Evolutionary conservation across 2,329 filamentous ascomycete genomes (phyloP).

Genomic region (Arthrobotrys sinensis): DNA sequence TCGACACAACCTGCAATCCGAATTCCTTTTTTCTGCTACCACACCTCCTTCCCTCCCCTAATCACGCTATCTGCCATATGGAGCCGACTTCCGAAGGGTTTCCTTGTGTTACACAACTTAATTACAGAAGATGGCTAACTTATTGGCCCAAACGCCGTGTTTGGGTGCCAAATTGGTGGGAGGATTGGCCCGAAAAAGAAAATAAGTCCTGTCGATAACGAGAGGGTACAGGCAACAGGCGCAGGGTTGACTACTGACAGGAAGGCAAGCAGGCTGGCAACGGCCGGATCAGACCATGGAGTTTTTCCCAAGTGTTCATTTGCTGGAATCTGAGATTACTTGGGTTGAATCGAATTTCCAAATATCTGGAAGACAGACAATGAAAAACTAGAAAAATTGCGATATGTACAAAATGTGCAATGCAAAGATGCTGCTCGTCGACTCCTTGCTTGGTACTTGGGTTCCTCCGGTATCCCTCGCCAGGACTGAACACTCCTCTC

Average conservation of each 20-base stretch:
- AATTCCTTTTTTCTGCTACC: conserved; percentile 44
- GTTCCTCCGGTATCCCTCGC: conserved; percentile 40
- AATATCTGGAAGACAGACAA: neutral
- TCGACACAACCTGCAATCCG: neutral
- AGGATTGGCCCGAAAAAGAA: conserved; percentile 35
- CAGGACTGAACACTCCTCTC: conserved; percentile 11
- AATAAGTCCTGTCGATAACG: conserved; percentile 30
- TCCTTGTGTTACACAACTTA: conserved; percentile 61
- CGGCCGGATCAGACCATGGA: conserved; percentile 30
- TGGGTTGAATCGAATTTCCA: conserved; percentile 9
- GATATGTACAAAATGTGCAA: conserved; percentile 8
- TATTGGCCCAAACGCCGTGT: conserved; percentile 54
- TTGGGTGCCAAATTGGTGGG: conserved; percentile 42
- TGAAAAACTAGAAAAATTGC: neutral
- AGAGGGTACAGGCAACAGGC: conserved; percentile 8
- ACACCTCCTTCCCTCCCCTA: conserved; percentile 36
- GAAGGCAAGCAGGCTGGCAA: conserved; percentile 4
- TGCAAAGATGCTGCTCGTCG: conserved; percentile 3
- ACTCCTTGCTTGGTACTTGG: conserved; percentile 28
- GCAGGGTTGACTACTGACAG: conserved; percentile 7
- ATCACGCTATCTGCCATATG: conserved; percentile 58
- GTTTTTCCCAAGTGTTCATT: conserved; percentile 12
- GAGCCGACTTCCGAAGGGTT: conserved; percentile 60
- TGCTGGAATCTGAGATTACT: neutral
- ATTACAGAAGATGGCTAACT: conserved; percentile 50